Evolutionary conservation across 2,329 filamentous ascomycete genomes (phyloP).

Genomic region (Fusarium penzigii): DNA sequence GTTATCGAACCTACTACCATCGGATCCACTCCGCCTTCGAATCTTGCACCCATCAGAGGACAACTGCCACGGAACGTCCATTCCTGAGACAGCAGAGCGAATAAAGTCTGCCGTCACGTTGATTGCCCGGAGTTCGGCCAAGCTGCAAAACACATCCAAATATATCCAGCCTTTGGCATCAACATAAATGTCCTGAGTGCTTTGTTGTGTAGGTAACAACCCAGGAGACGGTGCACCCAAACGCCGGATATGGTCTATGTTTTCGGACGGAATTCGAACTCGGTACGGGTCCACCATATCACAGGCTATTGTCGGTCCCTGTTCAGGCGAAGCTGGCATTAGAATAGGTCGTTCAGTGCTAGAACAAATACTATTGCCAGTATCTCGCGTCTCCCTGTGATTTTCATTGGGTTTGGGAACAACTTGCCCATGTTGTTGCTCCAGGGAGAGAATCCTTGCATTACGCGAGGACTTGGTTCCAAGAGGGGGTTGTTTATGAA

Average conservation of each 20-base stretch:
- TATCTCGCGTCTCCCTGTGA: conserved; percentile 45
- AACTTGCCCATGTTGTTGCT: conserved; percentile 36
- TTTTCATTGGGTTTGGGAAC: conserved; percentile 51
- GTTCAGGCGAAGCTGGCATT: conserved; percentile 55
- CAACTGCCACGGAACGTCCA: conserved; percentile 75
- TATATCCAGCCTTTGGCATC: conserved; percentile 79
- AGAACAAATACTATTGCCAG: conserved; percentile 34
- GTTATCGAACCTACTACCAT: conserved; percentile 66
- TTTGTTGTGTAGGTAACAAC: conserved; percentile 44
- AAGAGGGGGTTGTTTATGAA: too few relatives aligned
- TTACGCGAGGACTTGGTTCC: too few relatives aligned
- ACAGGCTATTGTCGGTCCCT: conserved; percentile 73
- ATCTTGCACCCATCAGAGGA: conserved; percentile 78
- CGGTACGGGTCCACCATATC: conserved; percentile 80
- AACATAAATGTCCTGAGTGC: conserved; percentile 53
- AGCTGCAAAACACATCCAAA: conserved; percentile 74
- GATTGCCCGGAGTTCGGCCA: conserved; percentile 83
- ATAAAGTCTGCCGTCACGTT: conserved; percentile 81
- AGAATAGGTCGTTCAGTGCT: conserved; percentile 44
- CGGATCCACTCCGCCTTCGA: conserved; percentile 71
- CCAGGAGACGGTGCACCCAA: conserved; percentile 66
- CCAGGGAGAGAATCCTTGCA: conserved; percentile 48
- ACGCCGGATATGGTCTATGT: conserved; percentile 78
- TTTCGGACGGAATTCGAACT: conserved; percentile 73
- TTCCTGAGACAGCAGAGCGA: conserved; percentile 67